Evolutionary conservation across 1,139 yeast species (phyloP).

Genomic region (Groenewaldozyma sp.): DNA sequence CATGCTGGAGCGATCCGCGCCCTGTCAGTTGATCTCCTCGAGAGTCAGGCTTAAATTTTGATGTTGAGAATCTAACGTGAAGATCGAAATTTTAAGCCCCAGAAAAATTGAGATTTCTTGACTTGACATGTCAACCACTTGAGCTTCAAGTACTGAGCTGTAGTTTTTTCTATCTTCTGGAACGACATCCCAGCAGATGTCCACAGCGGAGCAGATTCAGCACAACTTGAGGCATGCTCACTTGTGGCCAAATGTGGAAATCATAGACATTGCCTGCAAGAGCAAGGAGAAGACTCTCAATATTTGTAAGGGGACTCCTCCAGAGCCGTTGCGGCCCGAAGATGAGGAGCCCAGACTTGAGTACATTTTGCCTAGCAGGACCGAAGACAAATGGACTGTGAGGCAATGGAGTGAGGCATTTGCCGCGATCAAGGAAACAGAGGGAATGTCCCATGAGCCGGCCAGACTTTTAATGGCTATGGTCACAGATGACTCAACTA

Average conservation of each 20-base stretch:
- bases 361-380: conserved; percentile 24
- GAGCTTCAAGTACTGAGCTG: no score
- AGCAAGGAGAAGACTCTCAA: conserved; percentile 6
- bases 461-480: conserved; percentile 47
- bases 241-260: conserved; percentile 40
- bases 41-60: no score
- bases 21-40: no score
- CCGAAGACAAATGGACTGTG: conserved; percentile 27
- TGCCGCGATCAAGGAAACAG: conserved; percentile 14
- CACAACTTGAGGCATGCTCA: conserved; percentile 44
- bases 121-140: no score
- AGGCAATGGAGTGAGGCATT: conserved; percentile 27
- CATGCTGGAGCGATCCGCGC: no score
- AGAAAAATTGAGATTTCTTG: no score
- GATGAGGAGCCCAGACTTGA: conserved; percentile 18
- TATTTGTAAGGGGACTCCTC: conserved; percentile 26
- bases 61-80: no score
- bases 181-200: no score
- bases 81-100: no score
- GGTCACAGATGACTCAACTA: conserved; percentile 54
- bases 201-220: conserved; percentile 5
- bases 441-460: conserved; percentile 3
- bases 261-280: conserved; percentile 10
- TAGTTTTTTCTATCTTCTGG: no score
- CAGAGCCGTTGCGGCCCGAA: conserved; percentile 28